Percentiles rank a stretch among this genome's conserved stretches.
These are phyloP conservation scores for Esteya vermicola DNA, from an alignment of 2,329 filamentous ascomycete genomes.

Conservation along the genomic window DNA sequence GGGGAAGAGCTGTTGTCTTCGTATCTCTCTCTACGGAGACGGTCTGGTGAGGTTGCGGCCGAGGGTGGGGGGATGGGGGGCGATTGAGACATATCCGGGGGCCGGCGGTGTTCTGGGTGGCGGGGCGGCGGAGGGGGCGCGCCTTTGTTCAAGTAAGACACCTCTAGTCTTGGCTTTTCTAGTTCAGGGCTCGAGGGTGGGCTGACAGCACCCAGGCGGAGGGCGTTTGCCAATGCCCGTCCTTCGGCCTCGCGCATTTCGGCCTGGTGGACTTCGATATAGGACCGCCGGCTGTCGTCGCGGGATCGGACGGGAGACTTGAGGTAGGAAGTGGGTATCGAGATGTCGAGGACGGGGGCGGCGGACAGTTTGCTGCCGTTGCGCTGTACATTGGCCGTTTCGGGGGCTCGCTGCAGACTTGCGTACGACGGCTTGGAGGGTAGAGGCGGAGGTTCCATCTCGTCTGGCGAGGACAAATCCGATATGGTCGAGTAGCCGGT, in stretches of 20 bases:
- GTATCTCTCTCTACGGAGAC: background rate
- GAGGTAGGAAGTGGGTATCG: too few species aligned
- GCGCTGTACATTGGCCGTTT: too few species aligned
- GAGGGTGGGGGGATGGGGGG: background rate
- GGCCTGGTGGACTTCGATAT: conserved; percentile 43
- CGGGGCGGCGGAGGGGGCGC: conserved; percentile 1
- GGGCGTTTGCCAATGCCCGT: conserved; percentile 39
- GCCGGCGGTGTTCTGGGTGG: background rate
- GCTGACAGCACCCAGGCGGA: conserved; percentile 19
- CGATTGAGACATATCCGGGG: background rate
- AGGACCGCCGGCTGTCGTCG: conserved; percentile 41
- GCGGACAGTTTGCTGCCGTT: too few species aligned
- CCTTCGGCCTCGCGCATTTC: conserved; percentile 49
- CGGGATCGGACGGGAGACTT: too few species aligned
- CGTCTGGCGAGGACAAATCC: conserved; percentile 21
- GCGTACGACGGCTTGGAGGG: background rate
- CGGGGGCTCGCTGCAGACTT: too few species aligned
- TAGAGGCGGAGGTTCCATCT: background rate
- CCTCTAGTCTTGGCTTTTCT: conserved; percentile 3
- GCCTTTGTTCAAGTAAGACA: too few species aligned
- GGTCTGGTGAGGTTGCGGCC: background rate
- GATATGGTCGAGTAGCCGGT: conserved; percentile 34
- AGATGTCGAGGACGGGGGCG: too few species aligned
- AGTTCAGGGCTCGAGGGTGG: conserved; percentile 13
- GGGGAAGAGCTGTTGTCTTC: conserved; percentile 26